A percentile compares a stretch with the other conserved stretches of the same genome.
These are phyloP conservation scores for Naganishia albida DNA, from an alignment of 1,284 basidiomycete species.

Conservation along the genomic window DNA sequence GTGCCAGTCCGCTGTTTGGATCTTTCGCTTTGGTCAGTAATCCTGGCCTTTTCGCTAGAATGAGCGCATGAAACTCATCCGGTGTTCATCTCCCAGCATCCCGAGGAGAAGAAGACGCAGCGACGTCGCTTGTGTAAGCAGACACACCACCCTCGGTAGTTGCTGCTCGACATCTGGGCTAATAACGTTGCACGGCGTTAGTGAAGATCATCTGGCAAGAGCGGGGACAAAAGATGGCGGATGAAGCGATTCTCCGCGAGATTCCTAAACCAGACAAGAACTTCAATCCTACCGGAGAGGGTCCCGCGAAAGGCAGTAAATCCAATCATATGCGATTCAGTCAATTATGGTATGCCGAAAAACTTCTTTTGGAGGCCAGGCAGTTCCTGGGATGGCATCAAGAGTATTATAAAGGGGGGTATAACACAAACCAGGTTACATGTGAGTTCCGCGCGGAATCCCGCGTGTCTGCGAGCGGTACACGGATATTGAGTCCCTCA, in stretches of 20 bases:
- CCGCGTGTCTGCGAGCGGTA: neutral
- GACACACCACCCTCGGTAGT: too few species aligned
- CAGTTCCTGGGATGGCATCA: slow-evolving; percentile 27
- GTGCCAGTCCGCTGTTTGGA: slow-evolving; percentile 27
- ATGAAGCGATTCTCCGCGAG: slow-evolving; percentile 22
- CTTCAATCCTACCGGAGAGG: neutral
- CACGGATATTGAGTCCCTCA: neutral
- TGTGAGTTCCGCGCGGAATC: neutral
- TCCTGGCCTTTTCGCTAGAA: neutral
- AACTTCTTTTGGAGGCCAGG: slow-evolving; percentile 25
- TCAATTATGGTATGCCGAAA: slow-evolving; percentile 2
- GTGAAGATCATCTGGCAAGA: slow-evolving; percentile 31
- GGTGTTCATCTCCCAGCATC: slow-evolving; percentile 12
- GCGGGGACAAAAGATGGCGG: slow-evolving; percentile 29
- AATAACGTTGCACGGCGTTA: neutral
- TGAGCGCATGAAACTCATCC: neutral
- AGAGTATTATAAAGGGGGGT: slow-evolving; percentile 28
- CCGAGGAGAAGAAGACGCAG: slow-evolving; percentile 11
- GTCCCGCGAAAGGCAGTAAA: slow-evolving; percentile 6
- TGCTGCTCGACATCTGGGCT: neutral
- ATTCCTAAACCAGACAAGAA: slow-evolving; percentile 2
- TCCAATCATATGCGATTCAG: slow-evolving; percentile 4
- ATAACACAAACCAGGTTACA: slow-evolving; percentile 5
- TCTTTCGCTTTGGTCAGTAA: slow-evolving; percentile 22
- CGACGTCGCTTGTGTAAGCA: slow-evolving; percentile 24